These are phyloP conservation scores for Bipolaris victoriae DNA, from an alignment of 2,329 filamentous ascomycete species.

Conservation along the genomic window DNA sequence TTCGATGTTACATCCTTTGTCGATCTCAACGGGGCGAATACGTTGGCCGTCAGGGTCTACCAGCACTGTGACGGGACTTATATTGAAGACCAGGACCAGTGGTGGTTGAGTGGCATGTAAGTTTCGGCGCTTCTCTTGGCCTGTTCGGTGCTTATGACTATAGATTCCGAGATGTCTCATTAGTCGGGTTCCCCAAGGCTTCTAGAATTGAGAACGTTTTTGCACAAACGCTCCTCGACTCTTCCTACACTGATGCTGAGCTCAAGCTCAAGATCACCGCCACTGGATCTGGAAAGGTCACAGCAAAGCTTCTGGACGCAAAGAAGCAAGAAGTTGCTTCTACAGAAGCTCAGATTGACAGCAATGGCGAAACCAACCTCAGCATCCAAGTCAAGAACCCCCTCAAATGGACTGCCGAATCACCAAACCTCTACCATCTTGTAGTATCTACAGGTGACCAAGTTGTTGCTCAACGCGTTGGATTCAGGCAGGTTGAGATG, in stretches of 20 bases:
- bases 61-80: slow-evolving; percentile 73
- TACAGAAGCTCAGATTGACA: slow-evolving; percentile 19
- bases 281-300: slow-evolving; percentile 51
- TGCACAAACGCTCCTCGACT: slow-evolving; percentile 61
- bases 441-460: slow-evolving; percentile 52
- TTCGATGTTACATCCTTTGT: slow-evolving; percentile 68
- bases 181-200: slow-evolving; percentile 62
- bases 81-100: slow-evolving; percentile 73
- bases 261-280: slow-evolving; percentile 56
- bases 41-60: slow-evolving; percentile 69
- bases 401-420: slow-evolving; percentile 72
- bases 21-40: slow-evolving; percentile 56
- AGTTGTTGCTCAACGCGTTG: slow-evolving; percentile 60
- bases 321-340: slow-evolving; percentile 35
- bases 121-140: slow-evolving; percentile 7
- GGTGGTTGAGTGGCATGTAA: slow-evolving; percentile 66
- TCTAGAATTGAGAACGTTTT: slow-evolving; percentile 64
- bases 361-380: slow-evolving; percentile 29
- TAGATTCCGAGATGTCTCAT: slow-evolving; percentile 70
- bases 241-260: slow-evolving; percentile 57
- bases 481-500: slow-evolving; percentile 69
- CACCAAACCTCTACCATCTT: slow-evolving; percentile 65
- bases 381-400: slow-evolving; percentile 59
- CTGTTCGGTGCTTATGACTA: slow-evolving; percentile 32
- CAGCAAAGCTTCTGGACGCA: slow-evolving; percentile 55